These are phyloP conservation scores for Harringtonia lauricola DNA, from an alignment of 2,329 filamentous ascomycete species.

Conservation along the genomic window DNA sequence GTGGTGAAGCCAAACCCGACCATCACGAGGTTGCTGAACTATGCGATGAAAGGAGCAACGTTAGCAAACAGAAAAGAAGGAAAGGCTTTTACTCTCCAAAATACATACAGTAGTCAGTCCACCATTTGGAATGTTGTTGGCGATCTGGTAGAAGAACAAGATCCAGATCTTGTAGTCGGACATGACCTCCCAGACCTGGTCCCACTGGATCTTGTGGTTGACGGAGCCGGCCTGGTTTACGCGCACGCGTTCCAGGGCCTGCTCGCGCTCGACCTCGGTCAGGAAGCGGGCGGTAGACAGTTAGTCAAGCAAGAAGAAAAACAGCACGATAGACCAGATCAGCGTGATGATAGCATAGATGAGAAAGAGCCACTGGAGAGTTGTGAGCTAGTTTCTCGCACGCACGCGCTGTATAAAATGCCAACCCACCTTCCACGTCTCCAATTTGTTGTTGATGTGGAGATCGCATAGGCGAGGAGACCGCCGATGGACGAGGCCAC, in stretches of 20 bases:
- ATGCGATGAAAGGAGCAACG: neutral
- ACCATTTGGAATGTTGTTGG: slow-evolving; percentile 4
- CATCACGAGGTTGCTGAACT: neutral
- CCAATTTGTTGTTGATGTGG: slow-evolving; percentile 28
- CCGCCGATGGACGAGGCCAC: slow-evolving; percentile 5
- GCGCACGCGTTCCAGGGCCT: slow-evolving; percentile 42
- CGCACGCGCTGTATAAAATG: too few relatives aligned
- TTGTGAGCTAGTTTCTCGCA: too few relatives aligned
- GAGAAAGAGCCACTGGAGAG: too few relatives aligned
- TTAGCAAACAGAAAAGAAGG: neutral
- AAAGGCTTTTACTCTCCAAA: too few relatives aligned
- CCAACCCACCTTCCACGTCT: slow-evolving; percentile 55
- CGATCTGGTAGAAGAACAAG: neutral
- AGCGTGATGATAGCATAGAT: slow-evolving; percentile 48
- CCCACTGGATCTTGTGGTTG: slow-evolving; percentile 32
- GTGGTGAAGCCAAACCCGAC: too few relatives aligned
- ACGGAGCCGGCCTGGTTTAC: slow-evolving; percentile 47
- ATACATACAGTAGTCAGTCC: slow-evolving; percentile 1
- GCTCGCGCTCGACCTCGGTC: slow-evolving; percentile 34
- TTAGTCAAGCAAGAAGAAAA: slow-evolving; percentile 46
- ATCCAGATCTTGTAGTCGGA: slow-evolving; percentile 23
- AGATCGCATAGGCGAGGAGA: slow-evolving; percentile 28
- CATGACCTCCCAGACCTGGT: slow-evolving; percentile 32
- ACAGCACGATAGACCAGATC: slow-evolving; percentile 39
- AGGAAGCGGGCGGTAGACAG: slow-evolving; percentile 43